Base-by-base conservation (phyloP, 2,329 filamentous ascomycete genomes). In the Phaeophleospora eucalypticola region DNA sequence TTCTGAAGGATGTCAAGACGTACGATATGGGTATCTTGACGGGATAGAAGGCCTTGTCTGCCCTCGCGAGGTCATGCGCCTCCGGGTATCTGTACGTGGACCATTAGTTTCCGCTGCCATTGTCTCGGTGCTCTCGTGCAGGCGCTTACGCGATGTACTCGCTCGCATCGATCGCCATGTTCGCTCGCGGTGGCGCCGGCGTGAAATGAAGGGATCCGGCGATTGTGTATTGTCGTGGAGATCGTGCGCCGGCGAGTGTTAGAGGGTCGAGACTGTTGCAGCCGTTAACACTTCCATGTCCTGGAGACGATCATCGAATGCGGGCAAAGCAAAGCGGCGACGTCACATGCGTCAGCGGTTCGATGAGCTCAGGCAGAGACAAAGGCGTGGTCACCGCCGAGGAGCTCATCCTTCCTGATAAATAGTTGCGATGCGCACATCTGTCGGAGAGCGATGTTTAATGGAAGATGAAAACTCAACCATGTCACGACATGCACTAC, bases 21-120 rank as follows among this genome's bases (percentile, higher is more conserved):
- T 61, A 74, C 71, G 71, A 70, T 35, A 76, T 70, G 33, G 72
- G 72, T 45, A 76, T 76, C 55, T 67, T 68, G 50, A 72, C 63
- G 15, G 71, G 69, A 56, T 73, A 75, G 69, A 73, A 75, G 34
- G 65, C 63, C 57, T 71, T 63, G 39, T 67, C 62, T 41, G 69
- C 63, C 50, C 68, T 60, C 46, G 73, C 71, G 56, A 76, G 68
- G 50, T 68, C 58, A 49, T 72, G 65, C 45, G 70, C 70, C 44
- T 75, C 72, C 53, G 67, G 69, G 65, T 69, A 71, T 53, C 71
- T 74, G 56, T 36, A 27, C 41, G 39, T 16, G 34, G n/a, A 41
- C 34, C 17, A 17, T 35, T 21, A 45, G 24, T 33, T 43, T 47
- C 45, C 44, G n/a, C n/a, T 41, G 27, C 37, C 19, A 21, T n/a